Percentiles rank a stretch among this genome's conserved stretches.
Evolutionary conservation across 2,329 filamentous ascomycete species (phyloP).

Genomic region (Talaromyces rugulosus): DNA sequence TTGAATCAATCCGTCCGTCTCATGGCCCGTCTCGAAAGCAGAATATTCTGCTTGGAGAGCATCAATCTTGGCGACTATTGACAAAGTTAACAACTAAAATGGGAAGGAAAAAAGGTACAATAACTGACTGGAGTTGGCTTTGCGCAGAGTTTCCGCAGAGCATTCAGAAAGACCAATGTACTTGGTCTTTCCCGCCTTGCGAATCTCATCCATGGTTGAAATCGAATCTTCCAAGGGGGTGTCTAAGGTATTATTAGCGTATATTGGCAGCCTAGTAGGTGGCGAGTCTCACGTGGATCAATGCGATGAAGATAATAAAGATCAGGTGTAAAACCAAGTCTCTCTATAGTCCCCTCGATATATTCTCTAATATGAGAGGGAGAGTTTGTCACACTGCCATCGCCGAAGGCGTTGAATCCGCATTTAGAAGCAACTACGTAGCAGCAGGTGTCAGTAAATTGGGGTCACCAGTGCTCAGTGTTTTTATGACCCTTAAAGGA

Average conservation of each 20-base stretch:
- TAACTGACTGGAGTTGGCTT: constrained; percentile 41
- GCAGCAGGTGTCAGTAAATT: neutral
- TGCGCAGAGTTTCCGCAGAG: constrained; percentile 42
- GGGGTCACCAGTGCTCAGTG: too few relatives aligned
- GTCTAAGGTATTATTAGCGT: constrained; percentile 18
- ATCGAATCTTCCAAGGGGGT: constrained; percentile 49
- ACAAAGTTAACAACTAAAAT: constrained; percentile 11
- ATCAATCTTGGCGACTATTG: constrained; percentile 44
- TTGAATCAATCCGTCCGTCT: constrained; percentile 39
- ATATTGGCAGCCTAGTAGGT: neutral
- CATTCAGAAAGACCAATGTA: constrained; percentile 49
- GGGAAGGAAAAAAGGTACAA: neutral
- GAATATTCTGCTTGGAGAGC: constrained; percentile 47
- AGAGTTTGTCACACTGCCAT: constrained; percentile 40
- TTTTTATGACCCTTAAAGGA: neutral
- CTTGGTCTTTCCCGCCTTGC: constrained; percentile 45
- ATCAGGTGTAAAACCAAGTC: constrained; percentile 46
- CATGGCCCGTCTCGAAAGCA: constrained; percentile 40
- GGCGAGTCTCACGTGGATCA: constrained; percentile 25
- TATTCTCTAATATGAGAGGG: constrained; percentile 45
- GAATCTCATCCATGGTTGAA: constrained; percentile 43
- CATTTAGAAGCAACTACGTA: constrained; percentile 47
- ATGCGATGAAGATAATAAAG: constrained; percentile 45
- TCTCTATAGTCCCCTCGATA: constrained; percentile 48
- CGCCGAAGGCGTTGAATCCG: constrained; percentile 38